Percentiles rank a stretch among this genome's conserved stretches.
These are phyloP conservation scores for Bothia castanella DNA, from an alignment of 1,284 basidiomycete genomes.

Conservation along the genomic window DNA sequence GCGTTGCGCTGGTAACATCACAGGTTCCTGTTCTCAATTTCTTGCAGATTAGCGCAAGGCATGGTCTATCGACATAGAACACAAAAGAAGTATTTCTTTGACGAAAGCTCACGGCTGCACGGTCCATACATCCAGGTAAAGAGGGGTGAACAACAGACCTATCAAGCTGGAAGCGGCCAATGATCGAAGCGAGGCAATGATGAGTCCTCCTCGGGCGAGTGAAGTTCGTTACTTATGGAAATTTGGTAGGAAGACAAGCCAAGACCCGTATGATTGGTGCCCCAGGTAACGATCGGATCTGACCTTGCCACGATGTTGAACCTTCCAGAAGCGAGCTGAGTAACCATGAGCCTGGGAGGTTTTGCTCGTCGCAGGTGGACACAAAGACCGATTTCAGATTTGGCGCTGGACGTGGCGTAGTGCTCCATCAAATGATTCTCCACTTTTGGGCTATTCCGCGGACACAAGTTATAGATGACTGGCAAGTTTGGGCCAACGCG, in stretches of 20 bases:
- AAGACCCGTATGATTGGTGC: not conserved
- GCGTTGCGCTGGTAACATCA: no score
- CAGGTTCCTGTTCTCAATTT: no score
- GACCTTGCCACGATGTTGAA: slow-evolving; percentile 6
- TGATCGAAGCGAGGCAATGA: not conserved
- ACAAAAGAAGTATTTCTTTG: no score
- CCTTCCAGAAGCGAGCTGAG: slow-evolving; percentile 12
- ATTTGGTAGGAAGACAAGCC: slow-evolving; percentile 26
- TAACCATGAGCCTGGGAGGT: slow-evolving; percentile 17
- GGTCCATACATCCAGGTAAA: no score
- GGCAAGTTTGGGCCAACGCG: no score
- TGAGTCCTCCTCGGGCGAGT: slow-evolving; percentile 12
- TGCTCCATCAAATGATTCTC: no score
- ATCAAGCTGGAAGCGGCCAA: slow-evolving; percentile 19
- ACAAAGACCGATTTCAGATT: slow-evolving; percentile 2
- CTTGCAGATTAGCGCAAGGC: no score
- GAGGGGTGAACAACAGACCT: slow-evolving; percentile 11
- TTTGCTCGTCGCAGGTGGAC: slow-evolving; percentile 27
- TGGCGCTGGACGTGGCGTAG: not conserved
- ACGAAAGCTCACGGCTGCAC: no score
- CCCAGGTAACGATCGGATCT: slow-evolving; percentile 21
- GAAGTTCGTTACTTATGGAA: slow-evolving; percentile 21
- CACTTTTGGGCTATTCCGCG: no score
- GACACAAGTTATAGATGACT: no score
- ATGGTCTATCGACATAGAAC: no score